Conservation (phyloP, 495 filamentous ascomycete genomes). For the Penicillium coprophilum region DNA sequence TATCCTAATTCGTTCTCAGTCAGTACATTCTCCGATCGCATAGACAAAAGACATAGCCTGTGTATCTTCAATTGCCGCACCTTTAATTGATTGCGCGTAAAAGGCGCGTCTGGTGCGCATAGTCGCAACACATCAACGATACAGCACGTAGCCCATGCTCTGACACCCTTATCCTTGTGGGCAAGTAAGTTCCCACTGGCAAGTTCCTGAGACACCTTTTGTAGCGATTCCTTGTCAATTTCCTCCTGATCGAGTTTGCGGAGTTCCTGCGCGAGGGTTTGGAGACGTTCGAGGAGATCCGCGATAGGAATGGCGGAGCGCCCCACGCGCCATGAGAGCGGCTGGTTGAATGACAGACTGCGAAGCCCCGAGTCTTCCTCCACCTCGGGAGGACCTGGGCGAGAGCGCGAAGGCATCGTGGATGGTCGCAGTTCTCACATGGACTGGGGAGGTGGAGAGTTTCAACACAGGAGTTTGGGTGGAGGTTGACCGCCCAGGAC, state of each 20-base stretch:
- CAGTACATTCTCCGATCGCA: background rate
- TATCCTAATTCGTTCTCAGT: conserved; percentile 59
- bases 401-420: conserved; percentile 53
- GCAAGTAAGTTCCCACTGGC: conserved; percentile 75
- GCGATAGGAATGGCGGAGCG: conserved; percentile 77
- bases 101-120: conserved; percentile 94
- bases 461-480: conserved; percentile 23
- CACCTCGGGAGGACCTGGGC: conserved; percentile 41
- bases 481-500: conserved; percentile 32
- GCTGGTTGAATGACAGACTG: conserved; percentile 69
- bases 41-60: background rate
- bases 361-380: conserved; percentile 43
- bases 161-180: conserved; percentile 92
- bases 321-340: conserved; percentile 88
- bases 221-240: conserved; percentile 74
- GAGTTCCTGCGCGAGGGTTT: conserved; percentile 79
- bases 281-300: conserved; percentile 77
- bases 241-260: conserved; percentile 85
- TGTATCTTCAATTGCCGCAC: conserved; percentile 46
- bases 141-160: conserved; percentile 83
- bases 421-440: conserved; percentile 29
- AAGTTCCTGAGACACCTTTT: conserved; percentile 83
- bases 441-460: conserved; percentile 20
- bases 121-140: conserved; percentile 91
- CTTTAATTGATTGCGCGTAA: conserved; percentile 86